Evolutionary conservation across 805 yeast genomes (phyloP).

Genomic region (Saturnispora zaruensis): DNA sequence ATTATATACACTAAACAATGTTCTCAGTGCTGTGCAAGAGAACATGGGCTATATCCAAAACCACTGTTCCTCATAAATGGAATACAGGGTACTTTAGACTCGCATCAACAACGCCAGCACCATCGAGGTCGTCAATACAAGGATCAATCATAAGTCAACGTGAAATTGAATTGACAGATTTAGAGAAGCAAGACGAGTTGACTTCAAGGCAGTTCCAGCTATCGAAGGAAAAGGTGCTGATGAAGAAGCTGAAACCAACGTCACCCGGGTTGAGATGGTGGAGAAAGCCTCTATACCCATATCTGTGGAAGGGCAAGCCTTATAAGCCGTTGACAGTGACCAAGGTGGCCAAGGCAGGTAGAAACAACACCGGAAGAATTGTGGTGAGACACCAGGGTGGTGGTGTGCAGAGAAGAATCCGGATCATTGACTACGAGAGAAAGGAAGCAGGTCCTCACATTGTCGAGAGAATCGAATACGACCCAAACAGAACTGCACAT

Average conservation of each 20-base stretch:
- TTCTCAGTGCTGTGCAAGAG: slow-evolving; percentile 1
- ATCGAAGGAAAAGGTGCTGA: slow-evolving; percentile 57
- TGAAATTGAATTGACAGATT: slow-evolving; percentile 48
- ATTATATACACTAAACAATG: background rate
- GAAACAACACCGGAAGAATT: slow-evolving; percentile 81
- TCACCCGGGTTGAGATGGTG: slow-evolving; percentile 88
- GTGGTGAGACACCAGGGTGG: slow-evolving; percentile 96
- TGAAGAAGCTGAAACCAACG: slow-evolving; percentile 70
- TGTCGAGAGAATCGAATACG: slow-evolving; percentile 87
- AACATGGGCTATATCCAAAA: background rate
- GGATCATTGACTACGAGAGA: slow-evolving; percentile 74
- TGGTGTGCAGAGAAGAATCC: slow-evolving; percentile 82
- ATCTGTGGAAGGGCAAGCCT: slow-evolving; percentile 82
- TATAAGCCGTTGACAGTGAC: slow-evolving; percentile 65
- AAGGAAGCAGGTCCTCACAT: slow-evolving; percentile 59
- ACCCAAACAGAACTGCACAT: slow-evolving; percentile 90
- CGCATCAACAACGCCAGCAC: slow-evolving; percentile 12
- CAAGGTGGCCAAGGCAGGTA: slow-evolving; percentile 69
- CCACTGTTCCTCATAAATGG: background rate
- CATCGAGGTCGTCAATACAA: background rate
- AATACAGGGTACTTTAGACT: slow-evolving; percentile 8
- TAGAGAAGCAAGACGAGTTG: slow-evolving; percentile 71
- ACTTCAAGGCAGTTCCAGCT: slow-evolving; percentile 66
- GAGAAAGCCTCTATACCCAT: slow-evolving; percentile 78
- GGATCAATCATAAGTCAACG: slow-evolving; percentile 17